Percentiles rank a stretch among this genome's conserved stretches.
Conservation (phyloP, 1,284 basidiomycete genomes). For the Ganoderma resinaceum region DNA sequence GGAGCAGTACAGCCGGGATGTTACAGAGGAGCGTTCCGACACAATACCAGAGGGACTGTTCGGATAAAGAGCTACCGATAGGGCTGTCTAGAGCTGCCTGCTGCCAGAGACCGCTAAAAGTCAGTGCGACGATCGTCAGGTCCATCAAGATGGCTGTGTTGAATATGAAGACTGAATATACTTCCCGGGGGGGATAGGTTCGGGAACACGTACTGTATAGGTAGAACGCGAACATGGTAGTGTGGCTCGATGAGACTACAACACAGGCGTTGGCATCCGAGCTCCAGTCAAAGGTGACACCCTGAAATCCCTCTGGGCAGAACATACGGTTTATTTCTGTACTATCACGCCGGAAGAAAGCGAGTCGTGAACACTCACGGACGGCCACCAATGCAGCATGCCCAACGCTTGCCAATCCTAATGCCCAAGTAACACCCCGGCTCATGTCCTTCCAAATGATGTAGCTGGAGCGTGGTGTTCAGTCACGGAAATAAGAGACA, state of each 20-base stretch:
- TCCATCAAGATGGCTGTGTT: conserved; percentile 23
- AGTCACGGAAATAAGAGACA: background rate
- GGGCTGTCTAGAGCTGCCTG: conserved; percentile 20
- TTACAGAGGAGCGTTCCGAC: conserved; percentile 23
- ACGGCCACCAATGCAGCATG: conserved; percentile 22
- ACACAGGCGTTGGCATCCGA: conserved; percentile 9
- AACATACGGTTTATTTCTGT: background rate
- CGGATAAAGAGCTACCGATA: conserved; percentile 23
- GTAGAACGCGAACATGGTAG: conserved; percentile 27
- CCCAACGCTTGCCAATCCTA: conserved; percentile 16
- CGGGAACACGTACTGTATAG: conserved; percentile 23
- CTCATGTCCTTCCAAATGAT: conserved; percentile 31
- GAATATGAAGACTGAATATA: background rate
- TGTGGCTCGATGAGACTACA: conserved; percentile 19
- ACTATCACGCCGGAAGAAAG: background rate
- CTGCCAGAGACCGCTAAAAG: conserved; percentile 21
- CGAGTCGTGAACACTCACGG: conserved; percentile 16
- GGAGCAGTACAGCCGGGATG: conserved; percentile 25
- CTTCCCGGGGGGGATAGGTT: background rate
- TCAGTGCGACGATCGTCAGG: conserved; percentile 24
- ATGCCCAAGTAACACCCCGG: conserved; percentile 16
- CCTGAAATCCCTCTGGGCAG: conserved; percentile 18
- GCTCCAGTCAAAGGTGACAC: conserved; percentile 19
- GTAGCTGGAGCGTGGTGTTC: conserved; percentile 7
- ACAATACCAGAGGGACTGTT: conserved; percentile 30